Evolutionary conservation across 805 yeast species (phyloP), one percentile per base, ranked within the genome.

Genomic region (Teunomyces pallodes): DNA sequence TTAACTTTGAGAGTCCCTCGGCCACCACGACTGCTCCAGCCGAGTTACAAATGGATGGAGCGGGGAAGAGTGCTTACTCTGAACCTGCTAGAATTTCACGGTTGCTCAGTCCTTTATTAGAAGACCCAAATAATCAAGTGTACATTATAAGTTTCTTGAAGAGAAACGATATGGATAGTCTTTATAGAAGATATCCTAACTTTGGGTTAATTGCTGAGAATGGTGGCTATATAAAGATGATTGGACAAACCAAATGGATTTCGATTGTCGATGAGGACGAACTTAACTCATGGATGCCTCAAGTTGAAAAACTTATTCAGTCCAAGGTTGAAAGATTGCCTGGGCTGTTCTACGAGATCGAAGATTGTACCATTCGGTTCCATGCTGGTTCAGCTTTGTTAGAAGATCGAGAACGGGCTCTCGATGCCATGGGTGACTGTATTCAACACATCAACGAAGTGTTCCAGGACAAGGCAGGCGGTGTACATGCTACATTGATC

Each of bases 181-280:
- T 82, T 46, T 90, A 84, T 67, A 75, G 85, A 14, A 77, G 89
- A 54, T 76, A 82, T 3, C 81, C 86, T 1, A 80, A 81, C 36
- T 59, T 91, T 28, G 97, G 97, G 0, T 71, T 92, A 45, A 83
- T 92, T 53, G 96, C 97, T 1, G 98, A 91, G 65, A 84, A 86
- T 60, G 98, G 98, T 32, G 95, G 90, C 0, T 89, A 79, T 58
- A 75, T 92, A 30, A 83, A 79, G 61, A 58, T 81, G 14, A 76
- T 77, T 12, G 75, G 79, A 16, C 54, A 70, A 26, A 65, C 72
- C 12, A 66, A 72, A 9, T 89, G 96, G 96, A 66, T 78, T 42
- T 75, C 86, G 1, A 72, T 86, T 17, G 80, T 82, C 28, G 79
- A 81, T 48, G 81, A 80, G 51, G 41, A 50, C 0, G 79, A 73